Evolutionary conservation across 352 stramenopile species (phyloP), one percentile per base, ranked within the genome.

Genomic region (Globisporangium cederbergense): DNA sequence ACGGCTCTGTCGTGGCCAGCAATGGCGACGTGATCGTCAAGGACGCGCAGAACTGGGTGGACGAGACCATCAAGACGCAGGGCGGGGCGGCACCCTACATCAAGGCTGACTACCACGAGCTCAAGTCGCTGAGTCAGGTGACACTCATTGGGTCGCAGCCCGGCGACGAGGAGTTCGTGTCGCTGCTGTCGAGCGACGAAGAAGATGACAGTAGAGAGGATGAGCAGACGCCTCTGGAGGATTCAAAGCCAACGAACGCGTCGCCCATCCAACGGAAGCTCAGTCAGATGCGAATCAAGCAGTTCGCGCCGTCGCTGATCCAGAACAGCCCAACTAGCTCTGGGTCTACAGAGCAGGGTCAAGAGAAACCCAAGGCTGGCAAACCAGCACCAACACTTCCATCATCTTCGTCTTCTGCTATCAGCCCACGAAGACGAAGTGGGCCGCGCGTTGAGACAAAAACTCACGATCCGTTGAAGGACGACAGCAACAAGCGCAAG

Each of bases 41-140:
- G 46, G 77, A 89, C 25, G 85, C 85, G 4, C 79, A 89, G 56
- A 70, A 70, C 30, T 94, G 81, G 81, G 78, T 94, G n/a, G 63
- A 77, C n/a, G 59, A 67, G 3, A 84, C 79, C 3, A 38, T 86
- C 3, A 64, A 72, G 11, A 68, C 54, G 4, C 78, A 86, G 18
- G 71, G 62, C 6, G 61, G 62, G 4, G 61, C 79, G 20, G 69
- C 69, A 13, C 49, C 68, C 13, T 91, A 87, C 62, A 70, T 91
- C 45, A 83, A 93, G 62, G 68, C 83, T 22, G 85, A 91, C 18
- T 89, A 86, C 40, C 70, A 87, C 50, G 76, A 84, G 53, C 67
- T 91, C 25, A 78, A 86, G 51, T 63, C 70, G 3, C 70, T 93
- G 25, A 66, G 85, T 18, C 75, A 90, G 3, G 81, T 89, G 11